A percentile compares a stretch with the other conserved stretches of the same genome.
These are phyloP conservation scores for Pichia sp. DNA, from an alignment of 1,139 yeast genomes.

Conservation along the genomic window DNA sequence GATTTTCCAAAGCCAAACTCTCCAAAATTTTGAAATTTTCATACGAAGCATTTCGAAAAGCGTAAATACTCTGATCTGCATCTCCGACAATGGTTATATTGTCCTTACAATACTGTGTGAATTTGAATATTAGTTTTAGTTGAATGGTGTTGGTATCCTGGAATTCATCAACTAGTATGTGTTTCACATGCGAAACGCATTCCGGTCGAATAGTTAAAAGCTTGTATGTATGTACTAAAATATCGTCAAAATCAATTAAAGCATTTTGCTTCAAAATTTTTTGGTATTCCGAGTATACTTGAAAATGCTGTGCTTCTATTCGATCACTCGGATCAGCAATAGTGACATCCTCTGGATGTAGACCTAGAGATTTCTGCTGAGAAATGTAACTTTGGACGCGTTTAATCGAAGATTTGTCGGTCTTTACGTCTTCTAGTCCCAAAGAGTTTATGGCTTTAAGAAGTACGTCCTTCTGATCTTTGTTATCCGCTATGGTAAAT, in stretches of 20 bases:
- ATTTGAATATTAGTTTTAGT: slow-evolving; percentile 56
- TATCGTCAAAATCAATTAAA: slow-evolving; percentile 79
- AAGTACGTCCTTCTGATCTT: slow-evolving; percentile 52
- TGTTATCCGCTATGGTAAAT: slow-evolving; percentile 62
- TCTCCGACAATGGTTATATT: slow-evolving; percentile 90
- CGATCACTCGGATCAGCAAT: slow-evolving; percentile 10
- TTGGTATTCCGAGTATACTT: slow-evolving; percentile 53
- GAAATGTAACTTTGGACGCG: slow-evolving; percentile 11
- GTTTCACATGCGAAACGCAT: slow-evolving; percentile 50
- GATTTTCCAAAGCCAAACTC: slow-evolving; percentile 38
- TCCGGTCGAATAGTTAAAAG: slow-evolving; percentile 45
- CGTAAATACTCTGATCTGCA: slow-evolving; percentile 93
- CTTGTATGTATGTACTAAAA: slow-evolving; percentile 52
- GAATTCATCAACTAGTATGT: slow-evolving; percentile 87
- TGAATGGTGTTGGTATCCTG: slow-evolving; percentile 88
- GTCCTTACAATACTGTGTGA: slow-evolving; percentile 37
- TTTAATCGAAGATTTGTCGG: slow-evolving; percentile 24
- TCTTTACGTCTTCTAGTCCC: slow-evolving; percentile 21
- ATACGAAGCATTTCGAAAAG: slow-evolving; percentile 76
- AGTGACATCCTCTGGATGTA: slow-evolving; percentile 36
- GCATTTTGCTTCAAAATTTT: slow-evolving; percentile 38
- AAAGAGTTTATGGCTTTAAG: slow-evolving; percentile 36
- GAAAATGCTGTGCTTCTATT: slow-evolving; percentile 10
- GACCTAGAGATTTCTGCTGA: slow-evolving; percentile 16
- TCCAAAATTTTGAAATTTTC: slow-evolving; percentile 62